Conservation (phyloP, 2,329 filamentous ascomycete species). For the Metarhizium humberi region DNA sequence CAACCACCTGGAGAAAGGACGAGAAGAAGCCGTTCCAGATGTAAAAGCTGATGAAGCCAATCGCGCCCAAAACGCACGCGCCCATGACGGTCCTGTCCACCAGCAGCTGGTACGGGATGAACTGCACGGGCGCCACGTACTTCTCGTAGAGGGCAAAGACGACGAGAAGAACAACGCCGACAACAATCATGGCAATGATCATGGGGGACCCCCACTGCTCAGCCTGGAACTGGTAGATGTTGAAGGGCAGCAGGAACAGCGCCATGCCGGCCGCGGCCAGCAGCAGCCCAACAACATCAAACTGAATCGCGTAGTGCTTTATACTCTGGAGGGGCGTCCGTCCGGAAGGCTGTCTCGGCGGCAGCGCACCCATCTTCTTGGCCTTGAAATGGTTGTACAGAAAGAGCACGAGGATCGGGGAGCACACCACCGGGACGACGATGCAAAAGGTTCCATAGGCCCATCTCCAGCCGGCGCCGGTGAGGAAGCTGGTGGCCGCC, state of each 20-base stretch:
- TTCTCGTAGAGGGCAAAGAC: conserved; percentile 36
- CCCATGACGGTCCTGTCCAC: conserved; percentile 15
- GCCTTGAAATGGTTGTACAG: conserved; percentile 13
- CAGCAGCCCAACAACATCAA: conserved; percentile 34
- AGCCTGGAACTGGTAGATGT: conserved; percentile 32
- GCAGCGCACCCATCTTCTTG: conserved; percentile 11
- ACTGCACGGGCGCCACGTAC: conserved; percentile 35
- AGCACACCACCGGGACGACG: conserved; percentile 37
- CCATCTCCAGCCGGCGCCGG: conserved; percentile 19
- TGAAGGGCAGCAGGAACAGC: conserved; percentile 49
- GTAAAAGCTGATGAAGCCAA: conserved; percentile 20
- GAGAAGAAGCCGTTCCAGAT: conserved; percentile 30
- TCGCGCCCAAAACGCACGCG: conserved; percentile 14
- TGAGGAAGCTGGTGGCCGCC: conserved; percentile 16
- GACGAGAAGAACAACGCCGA: conserved; percentile 43
- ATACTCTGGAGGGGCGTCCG: conserved; percentile 34
- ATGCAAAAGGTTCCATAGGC: conserved; percentile 48
- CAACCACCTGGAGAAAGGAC: conserved; percentile 31
- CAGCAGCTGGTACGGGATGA: conserved; percentile 34
- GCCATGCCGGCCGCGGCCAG: conserved; percentile 38
- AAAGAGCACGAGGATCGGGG: conserved; percentile 15
- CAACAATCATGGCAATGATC: conserved; percentile 37
- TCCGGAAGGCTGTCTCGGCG: conserved; percentile 11
- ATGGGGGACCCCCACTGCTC: conserved; percentile 30
- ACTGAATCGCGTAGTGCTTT: conserved; percentile 16